These are phyloP conservation scores for Mycena sanguinolenta DNA, from an alignment of 768 basidiomycete species.

Conservation along the genomic window DNA sequence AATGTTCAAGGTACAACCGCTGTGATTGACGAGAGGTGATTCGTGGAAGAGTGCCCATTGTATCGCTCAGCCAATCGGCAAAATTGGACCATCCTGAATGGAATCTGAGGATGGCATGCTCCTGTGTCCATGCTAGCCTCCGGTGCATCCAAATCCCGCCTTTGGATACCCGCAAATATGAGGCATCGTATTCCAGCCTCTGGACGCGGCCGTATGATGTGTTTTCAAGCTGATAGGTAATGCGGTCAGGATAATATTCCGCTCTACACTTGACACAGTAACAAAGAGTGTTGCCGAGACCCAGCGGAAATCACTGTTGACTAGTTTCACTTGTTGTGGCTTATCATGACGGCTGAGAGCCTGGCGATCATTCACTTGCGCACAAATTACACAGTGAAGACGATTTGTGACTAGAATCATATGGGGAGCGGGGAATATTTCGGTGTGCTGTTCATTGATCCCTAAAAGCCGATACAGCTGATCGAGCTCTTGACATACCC, in stretches of 20 bases:
- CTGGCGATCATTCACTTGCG: neutral
- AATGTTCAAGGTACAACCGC: constrained; percentile 44
- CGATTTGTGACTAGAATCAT: neutral
- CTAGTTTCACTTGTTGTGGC: neutral
- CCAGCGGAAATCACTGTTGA: constrained; percentile 4
- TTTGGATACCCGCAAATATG: constrained; percentile 43
- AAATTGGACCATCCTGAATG: constrained; percentile 46
- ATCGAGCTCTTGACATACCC: neutral
- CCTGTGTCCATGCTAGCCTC: constrained; percentile 40
- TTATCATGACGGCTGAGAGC: neutral
- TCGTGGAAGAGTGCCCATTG: neutral
- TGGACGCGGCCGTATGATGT: neutral
- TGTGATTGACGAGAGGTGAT: constrained; percentile 41
- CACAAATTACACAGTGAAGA: constrained; percentile 4
- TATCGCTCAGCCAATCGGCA: constrained; percentile 42
- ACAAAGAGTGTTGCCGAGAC: neutral
- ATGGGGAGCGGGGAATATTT: neutral
- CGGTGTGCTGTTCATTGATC: neutral
- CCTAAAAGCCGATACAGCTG: neutral
- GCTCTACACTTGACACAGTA: constrained; percentile 33
- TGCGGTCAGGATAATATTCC: constrained; percentile 37
- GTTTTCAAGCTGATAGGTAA: constrained; percentile 15
- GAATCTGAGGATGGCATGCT: constrained; percentile 39
- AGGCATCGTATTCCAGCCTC: constrained; percentile 30
- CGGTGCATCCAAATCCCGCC: constrained; percentile 41